phyloP scores from a whole-genome alignment of 495 filamentous ascomycete species.

The Jackrogersella minutella region DNA sequence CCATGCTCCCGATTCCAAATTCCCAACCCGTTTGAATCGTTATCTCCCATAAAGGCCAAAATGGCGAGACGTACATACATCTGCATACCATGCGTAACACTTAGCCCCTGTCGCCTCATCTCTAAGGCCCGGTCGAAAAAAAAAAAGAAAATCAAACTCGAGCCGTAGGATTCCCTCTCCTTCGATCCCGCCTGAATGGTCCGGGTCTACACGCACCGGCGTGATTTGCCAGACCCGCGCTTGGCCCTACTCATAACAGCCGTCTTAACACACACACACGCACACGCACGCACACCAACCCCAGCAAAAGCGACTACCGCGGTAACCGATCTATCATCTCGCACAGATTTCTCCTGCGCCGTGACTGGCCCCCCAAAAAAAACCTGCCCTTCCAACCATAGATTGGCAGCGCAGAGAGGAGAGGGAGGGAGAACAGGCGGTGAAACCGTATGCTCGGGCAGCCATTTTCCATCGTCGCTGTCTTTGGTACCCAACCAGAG shows the following conservation, averaged over 20 bases:
- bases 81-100: too few species aligned
- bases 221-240: constrained; percentile 16
- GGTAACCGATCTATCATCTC: constrained; percentile 7
- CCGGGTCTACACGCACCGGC: constrained; percentile 11
- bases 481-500: constrained; percentile 30
- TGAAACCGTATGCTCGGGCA: constrained; percentile 29
- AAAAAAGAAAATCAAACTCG: too few species aligned
- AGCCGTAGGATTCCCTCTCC: neutral
- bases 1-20: too few species aligned
- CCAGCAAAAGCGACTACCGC: neutral
- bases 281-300: neutral
- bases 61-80: too few species aligned
- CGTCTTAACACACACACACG: neutral
- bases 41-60: too few species aligned
- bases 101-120: too few species aligned
- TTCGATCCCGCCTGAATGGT: constrained; percentile 24
- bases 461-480: neutral
- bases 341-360: constrained; percentile 1
- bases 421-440: constrained; percentile 26
- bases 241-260: neutral
- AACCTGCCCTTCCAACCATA: too few species aligned
- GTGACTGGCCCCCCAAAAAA: constrained; percentile 12
- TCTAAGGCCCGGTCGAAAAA: neutral
- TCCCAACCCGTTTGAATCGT: too few species aligned
- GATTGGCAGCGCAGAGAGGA: too few species aligned